These are phyloP conservation scores for Eimeria sp. DNA, from an alignment of 169 alveolate genomes.

Conservation along the genomic window DNA sequence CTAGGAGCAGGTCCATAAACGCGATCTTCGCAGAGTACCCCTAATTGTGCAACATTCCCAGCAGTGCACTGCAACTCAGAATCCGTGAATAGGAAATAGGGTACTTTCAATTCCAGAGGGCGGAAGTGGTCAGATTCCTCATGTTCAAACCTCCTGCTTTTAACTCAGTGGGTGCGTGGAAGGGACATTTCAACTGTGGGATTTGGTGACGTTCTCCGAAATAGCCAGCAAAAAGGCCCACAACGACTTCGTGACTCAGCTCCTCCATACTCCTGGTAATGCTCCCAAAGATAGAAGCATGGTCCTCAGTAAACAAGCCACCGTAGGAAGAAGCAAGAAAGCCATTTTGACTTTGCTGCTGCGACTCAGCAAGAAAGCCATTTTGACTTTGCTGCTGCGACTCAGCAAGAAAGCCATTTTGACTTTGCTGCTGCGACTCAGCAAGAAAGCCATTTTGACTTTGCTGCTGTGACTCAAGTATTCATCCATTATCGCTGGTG, in stretches of 20 bases:
- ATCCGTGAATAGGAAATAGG: background rate
- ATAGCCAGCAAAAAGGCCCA: conserved; percentile 50
- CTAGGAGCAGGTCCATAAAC: background rate
- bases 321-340: background rate
- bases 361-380: no score
- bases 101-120: background rate
- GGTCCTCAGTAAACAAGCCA: no score
- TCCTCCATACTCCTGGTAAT: conserved; percentile 48
- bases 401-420: no score
- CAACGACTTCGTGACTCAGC: conserved; percentile 41
- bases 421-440: no score
- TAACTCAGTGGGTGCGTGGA: conserved; percentile 59
- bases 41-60: no score
- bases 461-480: no score
- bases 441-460: no score
- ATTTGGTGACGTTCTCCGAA: conserved; percentile 55
- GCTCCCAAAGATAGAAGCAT: background rate
- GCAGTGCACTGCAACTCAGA: background rate
- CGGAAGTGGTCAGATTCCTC: background rate
- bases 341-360: background rate
- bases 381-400: no score
- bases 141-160: background rate
- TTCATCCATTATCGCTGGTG: background rate
- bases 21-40: background rate
- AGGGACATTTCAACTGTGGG: conserved; percentile 47